Evolutionary conservation across 1,139 yeast species (phyloP), one percentile per base, ranked within the genome.

Genomic region (Candida pseudoviswanathii): DNA sequence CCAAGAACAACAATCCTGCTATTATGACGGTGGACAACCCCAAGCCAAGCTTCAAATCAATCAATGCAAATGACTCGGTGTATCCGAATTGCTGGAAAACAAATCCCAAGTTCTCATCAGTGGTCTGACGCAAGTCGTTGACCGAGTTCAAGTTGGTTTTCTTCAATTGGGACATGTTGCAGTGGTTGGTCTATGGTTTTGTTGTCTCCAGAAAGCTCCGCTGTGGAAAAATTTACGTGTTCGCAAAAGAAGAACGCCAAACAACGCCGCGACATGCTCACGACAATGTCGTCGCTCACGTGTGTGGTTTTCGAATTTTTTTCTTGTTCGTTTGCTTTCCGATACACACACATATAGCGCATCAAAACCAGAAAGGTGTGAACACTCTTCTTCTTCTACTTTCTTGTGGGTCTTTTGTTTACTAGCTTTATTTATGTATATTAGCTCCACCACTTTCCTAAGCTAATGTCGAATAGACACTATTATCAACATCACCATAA

Each of bases 21-120:
- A 85, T 69, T 1, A 73, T 68, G 7, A 88, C 92, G 2, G 90
- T 81, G 9, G 76, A 56, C 58, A 83, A 85, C 0, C 97, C 96
- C 41, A 91, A 65, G 0, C 77, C 84, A 43, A 92, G 73, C 58
- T 87, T 85, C 27, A 78, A 67, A 61, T 91, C 96, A 44, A 73
- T 73, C 34, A 84, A 64, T 10, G 60, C 60, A 61, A 82, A 85
- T 22, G 83, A 73, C 64, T 89, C 89, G 11, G 67, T 69, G 65
- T 80, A 91, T 2, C 92, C 94, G 45, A 84, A 67, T 43, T 77
- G 71, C 21, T 72, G 69, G 52, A 89, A 66, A 2, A 78, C 73
- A 48, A 64, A 61, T 2, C 77, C 64, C 40, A 82, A 65, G 41
- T 71, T 71, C 16, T 80, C 85, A 58, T 82, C 86, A 7, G 77